phyloP scores from a whole-genome alignment of 202 grass and related monocot species.

The Bolboschoenoplectus hybrid region DNA sequence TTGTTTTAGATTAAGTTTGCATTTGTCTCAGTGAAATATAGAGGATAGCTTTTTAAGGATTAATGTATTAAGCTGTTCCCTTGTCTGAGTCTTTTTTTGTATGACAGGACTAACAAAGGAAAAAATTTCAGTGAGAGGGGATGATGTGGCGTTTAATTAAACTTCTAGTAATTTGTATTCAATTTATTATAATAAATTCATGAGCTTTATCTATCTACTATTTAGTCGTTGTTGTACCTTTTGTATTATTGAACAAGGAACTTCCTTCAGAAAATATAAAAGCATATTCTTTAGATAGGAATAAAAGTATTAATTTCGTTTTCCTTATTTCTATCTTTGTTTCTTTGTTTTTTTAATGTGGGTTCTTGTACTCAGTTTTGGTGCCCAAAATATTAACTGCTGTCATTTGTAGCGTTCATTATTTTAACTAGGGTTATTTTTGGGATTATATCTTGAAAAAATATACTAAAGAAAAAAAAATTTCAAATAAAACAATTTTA shows the following conservation, averaged over 20 bases:
- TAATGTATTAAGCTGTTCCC: not conserved
- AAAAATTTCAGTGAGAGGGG: not conserved
- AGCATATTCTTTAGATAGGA: not conserved
- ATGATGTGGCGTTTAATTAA: not conserved
- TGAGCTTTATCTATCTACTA: slow-evolving; percentile 17
- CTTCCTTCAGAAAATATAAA: slow-evolving; percentile 12
- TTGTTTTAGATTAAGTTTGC: not conserved
- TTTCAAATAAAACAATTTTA: no score
- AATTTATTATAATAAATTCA: not conserved
- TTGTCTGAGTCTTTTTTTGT: not conserved
- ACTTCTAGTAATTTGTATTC: not conserved
- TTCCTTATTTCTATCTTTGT: not conserved
- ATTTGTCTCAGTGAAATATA: slow-evolving; percentile 5
- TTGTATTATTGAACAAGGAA: slow-evolving; percentile 4
- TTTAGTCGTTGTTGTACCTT: slow-evolving; percentile 17
- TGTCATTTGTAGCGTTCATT: not conserved
- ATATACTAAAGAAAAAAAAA: no score
- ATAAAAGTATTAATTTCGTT: not conserved
- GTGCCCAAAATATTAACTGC: not conserved
- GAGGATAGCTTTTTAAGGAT: not conserved
- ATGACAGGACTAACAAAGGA: slow-evolving; percentile 12
- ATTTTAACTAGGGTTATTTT: no score
- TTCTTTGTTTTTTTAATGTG: not conserved
- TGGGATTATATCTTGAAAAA: no score
- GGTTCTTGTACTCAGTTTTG: slow-evolving; percentile 1